Base-by-base conservation (phyloP, 768 basidiomycete genomes). In the Plicaturopsis crispa region DNA sequence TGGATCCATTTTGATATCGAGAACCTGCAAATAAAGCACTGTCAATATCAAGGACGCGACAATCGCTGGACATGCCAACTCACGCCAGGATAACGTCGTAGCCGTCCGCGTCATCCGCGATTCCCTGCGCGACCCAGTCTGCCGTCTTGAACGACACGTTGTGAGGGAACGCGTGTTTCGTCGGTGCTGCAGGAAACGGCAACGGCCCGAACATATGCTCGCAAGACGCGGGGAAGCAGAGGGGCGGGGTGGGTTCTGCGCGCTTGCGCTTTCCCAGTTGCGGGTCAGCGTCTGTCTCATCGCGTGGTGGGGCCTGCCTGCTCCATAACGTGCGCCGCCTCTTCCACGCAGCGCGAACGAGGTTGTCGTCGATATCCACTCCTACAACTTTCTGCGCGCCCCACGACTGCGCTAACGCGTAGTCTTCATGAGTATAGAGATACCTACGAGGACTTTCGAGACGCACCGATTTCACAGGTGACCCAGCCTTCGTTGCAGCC, bases 1-100 rank as follows among this genome's bases (percentile, higher is more conserved):
- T 94, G 91, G 21, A 93, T 87, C 91, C 91, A 94, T 59, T 92
- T 94, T 0, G 89, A 77, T 31, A 93, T 60, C 0, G 90, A 93
- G 47, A 94, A 78, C 1, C 88, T 91, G 52, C 3, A 22, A 30
- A 26, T 16, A 37, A 23, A 18, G 39, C 3, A 13, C 6, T 30
- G 24, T 26, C 11, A n/a, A n/a, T n/a, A n/a, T n/a, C n/a, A n/a
- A n/a, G n/a, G n/a, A n/a, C n/a, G n/a, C 5, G n/a, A 12, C n/a
- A n/a, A n/a, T n/a, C n/a, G n/a, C n/a, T n/a, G n/a, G n/a, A n/a
- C n/a, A n/a, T n/a, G n/a, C n/a, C 17, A 14, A 59, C 82, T 45
- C 50, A 92, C 91, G 79, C 91, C 24, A 92, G 43, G 21, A 93
- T 74, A 22, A 90, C 72, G 48, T 89, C 79, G 52, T 91, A 92